Percentiles rank a stretch among this genome's conserved stretches.
These are phyloP conservation scores for Suhomyces pyralidae DNA, from an alignment of 805 yeast species.

Conservation along the genomic window DNA sequence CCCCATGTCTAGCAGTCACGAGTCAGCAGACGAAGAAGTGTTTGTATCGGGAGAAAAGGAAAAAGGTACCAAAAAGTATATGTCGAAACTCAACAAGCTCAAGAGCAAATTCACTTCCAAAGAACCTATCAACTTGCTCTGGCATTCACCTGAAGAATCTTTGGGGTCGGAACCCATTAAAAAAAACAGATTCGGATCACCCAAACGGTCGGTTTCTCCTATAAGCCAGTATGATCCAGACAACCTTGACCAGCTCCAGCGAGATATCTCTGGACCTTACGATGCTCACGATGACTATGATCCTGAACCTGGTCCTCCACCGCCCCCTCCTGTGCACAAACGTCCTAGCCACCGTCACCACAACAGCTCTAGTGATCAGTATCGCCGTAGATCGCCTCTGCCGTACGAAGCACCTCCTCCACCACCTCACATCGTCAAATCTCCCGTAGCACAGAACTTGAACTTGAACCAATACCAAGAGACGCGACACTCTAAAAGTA, in stretches of 20 bases:
- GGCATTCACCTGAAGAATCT: slow-evolving; percentile 12
- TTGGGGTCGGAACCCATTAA: not conserved
- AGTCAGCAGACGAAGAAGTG: slow-evolving; percentile 1
- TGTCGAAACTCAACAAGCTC: slow-evolving; percentile 29
- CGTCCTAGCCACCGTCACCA: slow-evolving; percentile 13
- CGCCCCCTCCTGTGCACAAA: slow-evolving; percentile 13
- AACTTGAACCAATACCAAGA: not conserved
- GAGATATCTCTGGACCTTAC: slow-evolving; percentile 2
- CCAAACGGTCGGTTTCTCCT: slow-evolving; percentile 16
- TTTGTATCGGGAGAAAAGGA: not conserved
- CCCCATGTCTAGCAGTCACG: slow-evolving; percentile 3
- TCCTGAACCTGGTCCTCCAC: slow-evolving; percentile 16
- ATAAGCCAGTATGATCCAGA: slow-evolving; percentile 15
- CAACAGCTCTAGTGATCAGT: not conserved
- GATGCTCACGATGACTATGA: slow-evolving; percentile 6
- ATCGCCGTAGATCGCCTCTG: not conserved
- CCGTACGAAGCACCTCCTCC: not conserved
- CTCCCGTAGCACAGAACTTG: not conserved
- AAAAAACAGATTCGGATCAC: not conserved
- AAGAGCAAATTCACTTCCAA: slow-evolving; percentile 31
- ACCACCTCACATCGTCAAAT: not conserved
- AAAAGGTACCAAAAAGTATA: slow-evolving; percentile 15
- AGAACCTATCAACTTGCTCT: slow-evolving; percentile 31
- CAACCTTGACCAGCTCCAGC: slow-evolving; percentile 7
- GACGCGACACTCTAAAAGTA: not conserved